Conservation (phyloP, 768 basidiomycete species). For the Mrakia gelida region DNA sequence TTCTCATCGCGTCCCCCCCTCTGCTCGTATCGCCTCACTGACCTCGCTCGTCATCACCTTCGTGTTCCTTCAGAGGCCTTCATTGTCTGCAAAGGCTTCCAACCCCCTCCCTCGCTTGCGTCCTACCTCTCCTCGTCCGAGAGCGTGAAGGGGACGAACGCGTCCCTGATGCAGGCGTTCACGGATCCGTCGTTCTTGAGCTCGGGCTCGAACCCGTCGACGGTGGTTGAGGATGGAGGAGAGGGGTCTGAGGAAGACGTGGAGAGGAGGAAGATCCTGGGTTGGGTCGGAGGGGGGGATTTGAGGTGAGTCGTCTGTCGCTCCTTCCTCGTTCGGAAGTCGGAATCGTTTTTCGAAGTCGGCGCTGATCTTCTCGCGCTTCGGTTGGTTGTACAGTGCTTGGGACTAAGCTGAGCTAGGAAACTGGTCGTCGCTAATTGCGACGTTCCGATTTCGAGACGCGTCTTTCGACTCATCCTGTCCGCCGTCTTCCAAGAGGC, state of each 20-base stretch:
- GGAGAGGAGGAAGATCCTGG: constrained; percentile 18
- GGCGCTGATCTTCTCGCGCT: not conserved
- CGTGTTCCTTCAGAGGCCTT: constrained; percentile 26
- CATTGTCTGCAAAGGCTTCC: constrained; percentile 27
- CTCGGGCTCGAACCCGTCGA: not conserved
- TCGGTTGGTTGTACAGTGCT: not conserved
- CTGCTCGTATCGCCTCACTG: not conserved
- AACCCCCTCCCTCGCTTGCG: not conserved
- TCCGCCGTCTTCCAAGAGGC: not conserved
- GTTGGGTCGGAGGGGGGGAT: constrained; percentile 29
- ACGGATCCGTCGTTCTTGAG: not conserved
- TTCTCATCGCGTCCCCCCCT: too few relatives aligned
- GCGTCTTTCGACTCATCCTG: not conserved
- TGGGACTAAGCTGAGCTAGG: constrained; percentile 15
- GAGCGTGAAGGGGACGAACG: not conserved
- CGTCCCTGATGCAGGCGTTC: constrained; percentile 25
- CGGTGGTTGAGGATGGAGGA: not conserved
- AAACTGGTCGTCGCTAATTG: not conserved
- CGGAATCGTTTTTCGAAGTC: too few relatives aligned
- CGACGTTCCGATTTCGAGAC: not conserved
- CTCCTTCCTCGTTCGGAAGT: not conserved
- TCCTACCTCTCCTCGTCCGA: not conserved
- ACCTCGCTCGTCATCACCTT: not conserved
- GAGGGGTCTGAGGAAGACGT: not conserved
- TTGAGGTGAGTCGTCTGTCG: constrained; percentile 14